A percentile compares a stretch with the other conserved stretches of the same genome.
phyloP scores from a whole-genome alignment of 2,329 filamentous ascomycete species.

The Arthrinium puccinioides region DNA sequence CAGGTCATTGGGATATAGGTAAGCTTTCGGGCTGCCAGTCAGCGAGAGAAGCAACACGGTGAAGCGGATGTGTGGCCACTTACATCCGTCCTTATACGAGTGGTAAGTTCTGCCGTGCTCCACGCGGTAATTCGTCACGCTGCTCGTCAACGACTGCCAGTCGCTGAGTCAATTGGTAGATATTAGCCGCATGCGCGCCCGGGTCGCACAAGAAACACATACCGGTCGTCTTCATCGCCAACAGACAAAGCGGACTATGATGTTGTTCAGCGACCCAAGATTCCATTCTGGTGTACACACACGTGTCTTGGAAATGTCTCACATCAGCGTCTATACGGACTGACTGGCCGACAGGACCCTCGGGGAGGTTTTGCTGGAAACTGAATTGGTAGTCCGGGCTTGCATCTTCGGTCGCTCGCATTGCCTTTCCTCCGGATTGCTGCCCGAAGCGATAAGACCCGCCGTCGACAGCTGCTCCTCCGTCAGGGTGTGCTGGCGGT shows the following conservation, averaged over 20 bases:
- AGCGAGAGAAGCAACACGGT: no score
- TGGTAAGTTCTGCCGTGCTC: conserved; percentile 37
- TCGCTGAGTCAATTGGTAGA: no score
- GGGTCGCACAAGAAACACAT: no score
- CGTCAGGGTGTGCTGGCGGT: not conserved
- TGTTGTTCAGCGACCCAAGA: no score
- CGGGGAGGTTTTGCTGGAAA: conserved; percentile 6
- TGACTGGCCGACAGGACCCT: conserved; percentile 2
- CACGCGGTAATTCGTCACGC: conserved; percentile 14
- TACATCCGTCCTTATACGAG: conserved; percentile 39
- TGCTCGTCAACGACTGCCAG: conserved; percentile 15
- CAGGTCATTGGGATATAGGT: conserved; percentile 37
- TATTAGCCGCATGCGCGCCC: no score
- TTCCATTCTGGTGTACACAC: no score
- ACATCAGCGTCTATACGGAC: conserved; percentile 8
- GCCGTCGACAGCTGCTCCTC: not conserved
- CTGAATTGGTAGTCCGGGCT: conserved; percentile 7
- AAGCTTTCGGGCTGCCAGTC: conserved; percentile 24
- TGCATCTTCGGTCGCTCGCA: no score
- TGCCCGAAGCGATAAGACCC: not conserved
- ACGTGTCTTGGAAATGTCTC: no score
- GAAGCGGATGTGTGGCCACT: conserved; percentile 13
- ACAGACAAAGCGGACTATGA: no score
- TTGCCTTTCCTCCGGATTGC: no score
- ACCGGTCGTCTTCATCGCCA: no score